Conservation (phyloP, 164 flowering plant genomes). For the Vitis vinifera region DNA sequence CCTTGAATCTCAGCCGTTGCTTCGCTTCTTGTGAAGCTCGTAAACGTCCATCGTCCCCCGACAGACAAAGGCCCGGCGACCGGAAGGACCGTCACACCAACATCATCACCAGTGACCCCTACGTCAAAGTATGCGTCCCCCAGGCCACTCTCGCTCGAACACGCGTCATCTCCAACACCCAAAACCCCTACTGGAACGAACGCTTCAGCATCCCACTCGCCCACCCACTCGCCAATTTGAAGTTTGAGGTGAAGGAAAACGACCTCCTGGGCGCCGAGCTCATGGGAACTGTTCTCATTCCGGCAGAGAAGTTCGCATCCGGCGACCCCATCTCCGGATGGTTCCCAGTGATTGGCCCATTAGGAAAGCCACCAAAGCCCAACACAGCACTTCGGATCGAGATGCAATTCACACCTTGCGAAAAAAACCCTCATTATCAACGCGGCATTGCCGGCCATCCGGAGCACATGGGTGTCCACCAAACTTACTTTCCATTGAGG, state of each 20-base stretch:
- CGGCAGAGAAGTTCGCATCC: not conserved
- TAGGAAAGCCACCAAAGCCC: not conserved
- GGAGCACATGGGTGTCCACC: not conserved
- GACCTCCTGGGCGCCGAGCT: conserved; percentile 1
- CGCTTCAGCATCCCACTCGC: conserved; percentile 17
- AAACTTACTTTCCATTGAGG: not conserved
- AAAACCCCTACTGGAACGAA: conserved; percentile 20
- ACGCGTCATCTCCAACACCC: conserved; percentile 9
- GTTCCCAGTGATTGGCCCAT: not conserved
- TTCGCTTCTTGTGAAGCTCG: conserved; percentile 10
- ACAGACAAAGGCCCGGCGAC: too few relatives aligned
- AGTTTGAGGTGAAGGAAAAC: conserved; percentile 6
- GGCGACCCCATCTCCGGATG: not conserved
- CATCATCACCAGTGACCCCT: conserved; percentile 12
- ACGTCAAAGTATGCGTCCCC: conserved; percentile 2
- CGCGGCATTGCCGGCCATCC: not conserved
- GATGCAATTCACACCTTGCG: not conserved
- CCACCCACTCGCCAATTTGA: conserved; percentile 7
- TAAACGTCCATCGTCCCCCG: too few relatives aligned
- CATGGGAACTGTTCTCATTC: not conserved
- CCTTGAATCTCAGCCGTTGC: conserved; percentile 31
- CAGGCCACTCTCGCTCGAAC: conserved; percentile 14
- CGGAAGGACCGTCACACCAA: too few relatives aligned
- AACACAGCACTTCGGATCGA: not conserved
- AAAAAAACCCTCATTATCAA: not conserved